Evolutionary conservation across 805 yeast species (phyloP).

Genomic region (Candida pseudoglaebosa): DNA sequence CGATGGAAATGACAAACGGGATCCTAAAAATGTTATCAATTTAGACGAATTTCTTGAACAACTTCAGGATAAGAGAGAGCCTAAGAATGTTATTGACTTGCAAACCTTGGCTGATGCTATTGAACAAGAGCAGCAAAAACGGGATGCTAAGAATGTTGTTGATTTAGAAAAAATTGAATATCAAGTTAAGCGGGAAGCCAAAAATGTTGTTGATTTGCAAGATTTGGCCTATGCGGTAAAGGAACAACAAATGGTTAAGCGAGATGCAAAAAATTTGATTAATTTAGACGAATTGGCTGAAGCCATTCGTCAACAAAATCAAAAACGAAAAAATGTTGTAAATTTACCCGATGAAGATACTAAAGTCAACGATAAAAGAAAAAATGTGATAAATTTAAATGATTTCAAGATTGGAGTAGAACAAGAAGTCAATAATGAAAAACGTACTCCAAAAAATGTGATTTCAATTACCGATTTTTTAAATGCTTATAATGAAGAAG

Average conservation of each 20-base stretch:
- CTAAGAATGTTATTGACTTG: slow-evolving; percentile 15
- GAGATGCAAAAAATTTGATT: slow-evolving; percentile 8
- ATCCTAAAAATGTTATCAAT: slow-evolving; percentile 4
- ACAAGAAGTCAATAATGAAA: not conserved
- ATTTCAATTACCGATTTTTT: slow-evolving; percentile 4
- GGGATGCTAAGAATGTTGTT: slow-evolving; percentile 15
- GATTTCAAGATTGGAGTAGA: slow-evolving; percentile 8
- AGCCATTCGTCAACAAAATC: not conserved
- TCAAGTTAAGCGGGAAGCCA: slow-evolving; percentile 15
- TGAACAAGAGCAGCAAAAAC: slow-evolving; percentile 6
- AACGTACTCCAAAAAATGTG: slow-evolving; percentile 5
- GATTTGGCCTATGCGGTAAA: slow-evolving; percentile 6
- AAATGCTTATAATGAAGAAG: not conserved
- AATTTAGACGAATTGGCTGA: slow-evolving; percentile 5
- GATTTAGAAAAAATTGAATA: slow-evolving; percentile 8
- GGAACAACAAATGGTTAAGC: not conserved
- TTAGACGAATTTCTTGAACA: slow-evolving; percentile 9
- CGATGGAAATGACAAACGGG: slow-evolving; percentile 6
- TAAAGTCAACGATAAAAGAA: slow-evolving; percentile 5
- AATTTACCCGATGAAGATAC: slow-evolving; percentile 3
- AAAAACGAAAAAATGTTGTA: slow-evolving; percentile 12
- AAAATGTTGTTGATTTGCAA: slow-evolving; percentile 14
- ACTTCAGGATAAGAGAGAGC: slow-evolving; percentile 11
- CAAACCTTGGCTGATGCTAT: slow-evolving; percentile 11
- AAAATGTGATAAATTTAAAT: slow-evolving; percentile 13